Conservation (phyloP, 345 rosid genomes). For the Laguncularia racemosa region DNA sequence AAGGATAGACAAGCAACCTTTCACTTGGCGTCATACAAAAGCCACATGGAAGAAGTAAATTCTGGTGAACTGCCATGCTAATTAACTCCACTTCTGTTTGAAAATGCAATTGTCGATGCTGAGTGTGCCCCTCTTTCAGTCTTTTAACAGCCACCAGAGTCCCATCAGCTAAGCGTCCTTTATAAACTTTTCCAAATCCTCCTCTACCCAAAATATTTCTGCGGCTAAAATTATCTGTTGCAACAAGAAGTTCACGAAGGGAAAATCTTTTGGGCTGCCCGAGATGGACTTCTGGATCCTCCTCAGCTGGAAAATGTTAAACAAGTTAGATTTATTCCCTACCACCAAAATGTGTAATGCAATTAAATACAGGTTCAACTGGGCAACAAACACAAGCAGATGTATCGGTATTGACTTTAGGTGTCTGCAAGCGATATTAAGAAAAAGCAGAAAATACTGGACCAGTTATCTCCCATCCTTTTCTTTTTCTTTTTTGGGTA, state of each 20-base stretch:
- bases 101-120: constrained; percentile 16
- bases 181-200: constrained; percentile 20
- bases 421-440: too few species aligned
- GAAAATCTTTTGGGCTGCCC: constrained; percentile 90
- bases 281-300: constrained; percentile 87
- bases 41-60: constrained; percentile 12
- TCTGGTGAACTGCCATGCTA: constrained; percentile 69
- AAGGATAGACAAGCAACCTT: constrained; percentile 17
- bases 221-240: constrained; percentile 72
- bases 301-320: constrained; percentile 63
- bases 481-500: too few species aligned
- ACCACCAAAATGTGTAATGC: too few species aligned
- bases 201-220: constrained; percentile 56
- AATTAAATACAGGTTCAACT: too few species aligned
- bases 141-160: constrained; percentile 20
- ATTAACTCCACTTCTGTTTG: constrained; percentile 52
- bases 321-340: too few species aligned
- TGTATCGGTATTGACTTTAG: too few species aligned
- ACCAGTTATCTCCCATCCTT: too few species aligned
- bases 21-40: constrained; percentile 19
- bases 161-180: constrained; percentile 20
- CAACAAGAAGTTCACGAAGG: constrained; percentile 77
- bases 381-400: too few species aligned
- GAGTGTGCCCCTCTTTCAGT: constrained; percentile 29
- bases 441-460: too few species aligned